phyloP scores from a whole-genome alignment of 306 rosid genomes.

The Cicer pinnatifidum region DNA sequence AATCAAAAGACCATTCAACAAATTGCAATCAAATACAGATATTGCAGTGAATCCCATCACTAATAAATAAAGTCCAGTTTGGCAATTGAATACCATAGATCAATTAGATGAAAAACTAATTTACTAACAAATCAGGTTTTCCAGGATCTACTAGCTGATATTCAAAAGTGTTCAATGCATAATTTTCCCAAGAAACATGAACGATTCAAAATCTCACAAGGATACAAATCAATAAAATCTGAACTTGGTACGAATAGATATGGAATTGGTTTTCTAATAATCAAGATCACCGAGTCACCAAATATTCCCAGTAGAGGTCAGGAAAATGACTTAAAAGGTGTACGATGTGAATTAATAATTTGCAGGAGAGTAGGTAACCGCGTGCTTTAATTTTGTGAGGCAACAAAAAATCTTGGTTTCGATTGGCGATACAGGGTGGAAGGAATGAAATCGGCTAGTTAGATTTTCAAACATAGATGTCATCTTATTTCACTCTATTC shows the following conservation, averaged over 20 bases:
- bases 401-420: background rate
- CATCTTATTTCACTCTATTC: too few species aligned
- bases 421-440: too few species aligned
- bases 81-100: slow-evolving; percentile 8
- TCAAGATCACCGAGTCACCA: slow-evolving; percentile 17
- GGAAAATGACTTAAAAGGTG: slow-evolving; percentile 2
- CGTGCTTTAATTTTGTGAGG: background rate
- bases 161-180: background rate
- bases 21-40: slow-evolving; percentile 17
- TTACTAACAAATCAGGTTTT: slow-evolving; percentile 34
- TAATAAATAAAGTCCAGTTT: slow-evolving; percentile 31
- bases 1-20: slow-evolving; percentile 39
- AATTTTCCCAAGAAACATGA: slow-evolving; percentile 4
- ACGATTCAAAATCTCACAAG: slow-evolving; percentile 18
- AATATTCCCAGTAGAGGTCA: slow-evolving; percentile 16
- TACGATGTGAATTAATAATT: background rate
- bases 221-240: slow-evolving; percentile 3
- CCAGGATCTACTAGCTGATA: slow-evolving; percentile 29
- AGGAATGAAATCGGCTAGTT: too few species aligned
- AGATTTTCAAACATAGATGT: too few species aligned
- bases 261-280: slow-evolving; percentile 9
- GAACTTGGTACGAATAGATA: slow-evolving; percentile 5
- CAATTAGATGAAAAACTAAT: slow-evolving; percentile 8
- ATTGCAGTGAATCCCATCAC: background rate
- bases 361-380: background rate